A percentile compares a stretch with the other conserved stretches of the same genome.
Conservation (phyloP, 2,329 filamentous ascomycete species). For the Apiospora malaysiana region DNA sequence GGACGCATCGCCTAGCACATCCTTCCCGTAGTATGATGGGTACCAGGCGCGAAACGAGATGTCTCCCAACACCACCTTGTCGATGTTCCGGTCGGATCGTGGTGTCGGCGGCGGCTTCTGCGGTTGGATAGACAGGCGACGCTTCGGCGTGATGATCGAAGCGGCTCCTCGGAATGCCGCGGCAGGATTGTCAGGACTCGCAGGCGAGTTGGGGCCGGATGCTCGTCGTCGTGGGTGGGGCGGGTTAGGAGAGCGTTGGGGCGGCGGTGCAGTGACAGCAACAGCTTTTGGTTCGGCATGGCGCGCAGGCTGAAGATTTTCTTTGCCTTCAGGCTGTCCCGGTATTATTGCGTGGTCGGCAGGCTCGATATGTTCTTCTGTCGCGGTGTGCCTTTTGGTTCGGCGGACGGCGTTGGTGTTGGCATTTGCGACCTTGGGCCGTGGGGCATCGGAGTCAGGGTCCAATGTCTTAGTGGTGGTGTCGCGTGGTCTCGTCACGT, state of each 20-base stretch:
- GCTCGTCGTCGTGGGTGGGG: not conserved
- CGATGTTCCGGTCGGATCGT: conserved; percentile 74
- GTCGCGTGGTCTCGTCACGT: conserved; percentile 23
- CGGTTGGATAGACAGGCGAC: conserved; percentile 20
- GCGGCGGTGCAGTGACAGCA: not conserved
- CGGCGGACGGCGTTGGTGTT: conserved; percentile 6
- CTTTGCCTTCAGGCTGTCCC: not conserved
- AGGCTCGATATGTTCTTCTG: not conserved
- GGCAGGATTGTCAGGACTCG: not conserved
- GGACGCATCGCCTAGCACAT: conserved; percentile 59
- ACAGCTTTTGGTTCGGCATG: not conserved
- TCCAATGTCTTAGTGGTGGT: conserved; percentile 12
- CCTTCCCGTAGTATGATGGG: conserved; percentile 86
- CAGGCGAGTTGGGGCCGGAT: conserved; percentile 15
- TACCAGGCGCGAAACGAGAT: conserved; percentile 91
- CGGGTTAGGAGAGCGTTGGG: not conserved
- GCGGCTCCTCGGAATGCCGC: not conserved
- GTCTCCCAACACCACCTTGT: conserved; percentile 84
- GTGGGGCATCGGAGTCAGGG: not conserved
- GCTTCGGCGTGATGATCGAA: conserved; percentile 23
- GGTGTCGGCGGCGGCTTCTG: conserved; percentile 41
- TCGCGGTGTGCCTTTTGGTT: not conserved
- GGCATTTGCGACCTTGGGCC: not conserved
- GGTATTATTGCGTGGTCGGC: not conserved
- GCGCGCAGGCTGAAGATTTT: conserved; percentile 1